A percentile compares a stretch with the other conserved stretches of the same genome.
Evolutionary conservation across 2,329 filamentous ascomycete genomes (phyloP).

Genomic region (Microdochium paspali): DNA sequence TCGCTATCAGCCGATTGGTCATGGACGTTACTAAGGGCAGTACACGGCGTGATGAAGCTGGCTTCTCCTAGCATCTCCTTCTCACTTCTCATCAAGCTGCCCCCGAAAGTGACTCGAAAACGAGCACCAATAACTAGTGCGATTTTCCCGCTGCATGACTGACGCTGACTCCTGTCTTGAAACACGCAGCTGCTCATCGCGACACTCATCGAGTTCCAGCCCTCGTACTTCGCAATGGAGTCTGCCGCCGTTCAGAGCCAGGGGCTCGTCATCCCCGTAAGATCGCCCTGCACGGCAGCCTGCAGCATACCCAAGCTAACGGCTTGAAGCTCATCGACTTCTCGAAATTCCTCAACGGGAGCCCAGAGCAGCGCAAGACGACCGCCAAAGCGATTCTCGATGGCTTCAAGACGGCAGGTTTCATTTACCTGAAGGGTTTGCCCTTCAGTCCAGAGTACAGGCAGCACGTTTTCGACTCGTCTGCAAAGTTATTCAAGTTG

Average conservation of each 20-base stretch:
- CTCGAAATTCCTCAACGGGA: constrained; percentile 58
- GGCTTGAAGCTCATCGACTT: constrained; percentile 65
- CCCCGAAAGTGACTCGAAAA: no score
- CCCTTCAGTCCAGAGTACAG: constrained; percentile 54
- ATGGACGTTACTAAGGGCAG: not conserved
- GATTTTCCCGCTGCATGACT: no score
- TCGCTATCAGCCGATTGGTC: not conserved
- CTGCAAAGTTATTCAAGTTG: constrained; percentile 62
- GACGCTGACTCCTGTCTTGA: no score
- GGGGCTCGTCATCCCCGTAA: constrained; percentile 45
- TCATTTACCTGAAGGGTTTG: constrained; percentile 81
- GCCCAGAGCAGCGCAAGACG: constrained; percentile 46
- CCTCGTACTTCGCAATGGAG: constrained; percentile 19
- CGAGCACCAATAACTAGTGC: no score
- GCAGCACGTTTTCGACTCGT: constrained; percentile 53
- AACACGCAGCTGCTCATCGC: no score
- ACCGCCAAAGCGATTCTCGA: constrained; percentile 65
- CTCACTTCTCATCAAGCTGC: no score
- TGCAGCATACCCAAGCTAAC: not conserved
- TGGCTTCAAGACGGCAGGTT: constrained; percentile 79
- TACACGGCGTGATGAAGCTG: no score
- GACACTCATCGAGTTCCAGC: not conserved
- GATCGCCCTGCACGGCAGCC: constrained; percentile 7
- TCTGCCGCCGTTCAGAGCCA: constrained; percentile 38
- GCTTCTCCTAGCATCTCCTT: no score